Evolutionary conservation across 441 rosid genomes (phyloP).

Genomic region (Eutrema salsugineum): DNA sequence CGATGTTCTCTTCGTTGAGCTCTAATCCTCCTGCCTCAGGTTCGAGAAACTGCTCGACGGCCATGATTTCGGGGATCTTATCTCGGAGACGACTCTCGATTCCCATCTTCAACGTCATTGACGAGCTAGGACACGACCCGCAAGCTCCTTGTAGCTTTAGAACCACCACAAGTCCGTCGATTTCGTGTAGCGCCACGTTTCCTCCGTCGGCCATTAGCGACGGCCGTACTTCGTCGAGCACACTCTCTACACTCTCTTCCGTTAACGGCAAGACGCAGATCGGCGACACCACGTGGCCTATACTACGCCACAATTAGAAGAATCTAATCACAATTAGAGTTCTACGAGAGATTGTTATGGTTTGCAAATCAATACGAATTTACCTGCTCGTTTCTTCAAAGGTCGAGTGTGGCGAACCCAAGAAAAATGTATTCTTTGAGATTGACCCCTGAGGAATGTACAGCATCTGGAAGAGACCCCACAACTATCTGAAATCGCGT

Average conservation of each 20-base stretch:
- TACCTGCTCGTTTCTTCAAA: constrained; percentile 34
- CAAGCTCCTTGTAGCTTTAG: constrained; percentile 75
- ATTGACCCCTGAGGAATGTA: constrained; percentile 47
- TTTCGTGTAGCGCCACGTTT: constrained; percentile 70
- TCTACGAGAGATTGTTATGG: not conserved
- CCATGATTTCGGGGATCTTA: constrained; percentile 68
- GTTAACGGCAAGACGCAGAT: constrained; percentile 63
- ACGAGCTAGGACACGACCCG: constrained; percentile 78
- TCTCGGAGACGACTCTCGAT: constrained; percentile 68
- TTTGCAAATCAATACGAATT: not conserved
- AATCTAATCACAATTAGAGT: constrained; percentile 4
- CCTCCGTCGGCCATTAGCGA: constrained; percentile 77
- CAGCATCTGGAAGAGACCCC: constrained; percentile 45
- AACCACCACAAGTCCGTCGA: constrained; percentile 70
- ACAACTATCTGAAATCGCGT: constrained; percentile 37
- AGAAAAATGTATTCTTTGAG: constrained; percentile 29
- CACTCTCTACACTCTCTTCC: constrained; percentile 71
- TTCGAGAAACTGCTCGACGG: constrained; percentile 66
- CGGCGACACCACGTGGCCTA: constrained; percentile 52
- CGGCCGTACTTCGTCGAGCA: constrained; percentile 64
- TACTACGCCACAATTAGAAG: not conserved
- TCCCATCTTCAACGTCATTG: constrained; percentile 75
- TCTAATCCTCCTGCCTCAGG: constrained; percentile 57
- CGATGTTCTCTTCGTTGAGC: constrained; percentile 53
- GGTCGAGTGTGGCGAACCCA: constrained; percentile 17